These are phyloP conservation scores for Solanum chmielewskii DNA, from an alignment of 257 asterid genomes.

Conservation along the genomic window DNA sequence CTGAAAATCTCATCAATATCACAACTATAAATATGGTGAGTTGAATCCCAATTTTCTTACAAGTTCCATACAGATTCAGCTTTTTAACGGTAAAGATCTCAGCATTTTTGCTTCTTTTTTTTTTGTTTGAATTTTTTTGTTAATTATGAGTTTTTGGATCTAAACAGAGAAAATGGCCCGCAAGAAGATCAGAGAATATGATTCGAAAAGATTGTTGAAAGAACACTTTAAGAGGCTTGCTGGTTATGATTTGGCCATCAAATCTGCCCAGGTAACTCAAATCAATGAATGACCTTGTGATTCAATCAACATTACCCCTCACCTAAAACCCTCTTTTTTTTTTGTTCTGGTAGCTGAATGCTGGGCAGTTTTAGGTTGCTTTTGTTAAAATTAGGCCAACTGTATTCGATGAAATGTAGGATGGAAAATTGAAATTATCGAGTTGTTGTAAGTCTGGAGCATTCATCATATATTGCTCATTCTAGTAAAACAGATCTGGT, in stretches of 20 bases:
- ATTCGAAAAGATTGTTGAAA: conserved; percentile 83
- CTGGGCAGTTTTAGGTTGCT: neutral
- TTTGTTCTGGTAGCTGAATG: neutral
- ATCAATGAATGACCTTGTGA: neutral
- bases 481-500: neutral
- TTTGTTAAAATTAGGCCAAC: neutral
- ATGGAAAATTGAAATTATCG: neutral
- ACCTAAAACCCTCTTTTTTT: neutral
- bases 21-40: conserved; percentile 29
- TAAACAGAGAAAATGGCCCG: conserved; percentile 58
- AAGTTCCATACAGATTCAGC: neutral
- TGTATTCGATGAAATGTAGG: neutral
- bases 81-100: neutral
- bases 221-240: conserved; percentile 81
- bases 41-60: neutral
- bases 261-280: conserved; percentile 63
- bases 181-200: conserved; percentile 97
- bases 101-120: conserved; percentile 6
- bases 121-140: neutral
- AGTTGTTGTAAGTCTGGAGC: neutral
- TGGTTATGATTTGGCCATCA: conserved; percentile 69
- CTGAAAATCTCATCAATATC: neutral
- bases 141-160: neutral
- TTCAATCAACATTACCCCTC: neutral
- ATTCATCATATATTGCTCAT: neutral